A percentile compares a stretch with the other conserved stretches of the same genome.
phyloP scores from a whole-genome alignment of 2,329 filamentous ascomycete species.

The Fusarium piperis region DNA sequence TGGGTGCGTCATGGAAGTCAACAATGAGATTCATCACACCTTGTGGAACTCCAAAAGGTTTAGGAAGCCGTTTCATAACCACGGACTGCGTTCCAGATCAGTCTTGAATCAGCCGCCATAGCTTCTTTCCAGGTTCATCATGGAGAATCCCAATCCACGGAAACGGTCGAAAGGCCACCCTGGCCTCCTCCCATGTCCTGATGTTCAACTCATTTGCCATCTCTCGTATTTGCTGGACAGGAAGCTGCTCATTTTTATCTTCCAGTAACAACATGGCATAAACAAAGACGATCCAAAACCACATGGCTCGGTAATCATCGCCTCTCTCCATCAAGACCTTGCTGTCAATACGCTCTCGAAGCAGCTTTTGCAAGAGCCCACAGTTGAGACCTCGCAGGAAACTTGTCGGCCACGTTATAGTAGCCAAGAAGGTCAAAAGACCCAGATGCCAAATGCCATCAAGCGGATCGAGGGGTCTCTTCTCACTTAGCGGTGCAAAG shows the following conservation, averaged over 20 bases:
- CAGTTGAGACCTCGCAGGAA: conserved; percentile 7
- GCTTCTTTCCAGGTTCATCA: conserved; percentile 4
- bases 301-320: conserved; percentile 9
- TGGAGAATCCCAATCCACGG: conserved; percentile 31
- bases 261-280: conserved; percentile 10
- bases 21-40: not conserved
- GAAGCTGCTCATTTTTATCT: not conserved
- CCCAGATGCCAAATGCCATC: conserved; percentile 26
- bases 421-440: conserved; percentile 17
- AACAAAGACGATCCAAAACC: conserved; percentile 29
- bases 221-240: not conserved
- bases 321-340: not conserved
- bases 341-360: not conserved
- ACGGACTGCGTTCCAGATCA: not conserved
- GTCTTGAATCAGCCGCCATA: conserved; percentile 16
- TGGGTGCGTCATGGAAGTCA: too few species aligned
- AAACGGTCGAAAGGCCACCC: not conserved
- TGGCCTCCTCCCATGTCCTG: conserved; percentile 14
- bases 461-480: conserved; percentile 11
- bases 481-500: conserved; percentile 12
- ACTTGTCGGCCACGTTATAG: conserved; percentile 12
- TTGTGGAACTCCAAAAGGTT: not conserved
- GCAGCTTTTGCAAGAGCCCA: conserved; percentile 7
- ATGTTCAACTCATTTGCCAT: conserved; percentile 1
- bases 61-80: not conserved